Evolutionary conservation across 2,329 filamentous ascomycete genomes (phyloP), one percentile per base, ranked within the genome.

Genomic region (Dothistroma pini): DNA sequence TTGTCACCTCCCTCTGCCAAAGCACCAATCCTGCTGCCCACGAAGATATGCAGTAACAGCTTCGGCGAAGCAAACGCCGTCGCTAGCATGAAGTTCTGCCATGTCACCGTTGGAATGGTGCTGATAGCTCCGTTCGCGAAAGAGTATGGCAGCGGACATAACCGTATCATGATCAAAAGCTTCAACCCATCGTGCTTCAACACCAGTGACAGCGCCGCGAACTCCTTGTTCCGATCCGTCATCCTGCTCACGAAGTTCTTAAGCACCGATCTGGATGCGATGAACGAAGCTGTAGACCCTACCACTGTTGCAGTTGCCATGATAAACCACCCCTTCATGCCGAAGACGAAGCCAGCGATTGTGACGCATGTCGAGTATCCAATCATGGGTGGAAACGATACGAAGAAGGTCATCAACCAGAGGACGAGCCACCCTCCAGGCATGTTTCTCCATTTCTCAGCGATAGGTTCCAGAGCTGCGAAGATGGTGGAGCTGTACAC

Each of bases 91-190:
- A 96, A 97, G 52, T 84, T 84, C 62, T 83, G 75, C 47, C 90
- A 89, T 25, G 87, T 84, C 35, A 99, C 90, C 34, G 89, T 96
- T 2, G 93, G 93, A 63, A 99, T 93, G 1, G 95, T 97, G 32
- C 91, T 91, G 58, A 99, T 85, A 63, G 96, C 96, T 55, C 92
- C 95, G 73, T 99, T 99, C 72, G 90, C 93, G 68, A 97, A 80
- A 56, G 90, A 95, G 75, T 96, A 99, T 14, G 95, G 95, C 62
- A 99, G 75, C 1, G 95, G 95, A 71, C 93, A 97, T 66, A 97
- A 84, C 32, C 95, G 86, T 69, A 99, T 95, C 84, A 95, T 96
- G 64, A 91, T 88, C 51, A 99, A 82, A 57, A 97, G 86, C 70
- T 91, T 89, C 56, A 99, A 76, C 0, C 95, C 95, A 71, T 99